A percentile compares a stretch with the other conserved stretches of the same genome.
phyloP scores from a whole-genome alignment of 495 filamentous ascomycete genomes.

The Penicillium coffeae region DNA sequence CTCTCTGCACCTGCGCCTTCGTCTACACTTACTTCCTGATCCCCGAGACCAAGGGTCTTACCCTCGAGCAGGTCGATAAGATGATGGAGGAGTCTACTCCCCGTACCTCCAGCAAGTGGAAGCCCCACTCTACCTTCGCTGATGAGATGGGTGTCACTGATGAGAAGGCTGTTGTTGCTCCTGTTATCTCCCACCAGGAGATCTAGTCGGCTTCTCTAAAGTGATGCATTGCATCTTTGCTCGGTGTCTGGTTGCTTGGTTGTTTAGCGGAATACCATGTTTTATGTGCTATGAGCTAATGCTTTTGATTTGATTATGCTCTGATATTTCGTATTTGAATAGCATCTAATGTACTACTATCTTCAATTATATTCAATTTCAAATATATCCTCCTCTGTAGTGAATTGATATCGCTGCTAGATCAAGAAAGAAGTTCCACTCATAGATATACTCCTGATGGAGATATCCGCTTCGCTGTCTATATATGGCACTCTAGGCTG shows the following conservation, averaged over 20 bases:
- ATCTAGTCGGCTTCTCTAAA: slow-evolving; percentile 18
- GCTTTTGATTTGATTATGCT: slow-evolving; percentile 4
- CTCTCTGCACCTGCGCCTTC: slow-evolving; percentile 60
- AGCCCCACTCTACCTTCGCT: slow-evolving; percentile 69
- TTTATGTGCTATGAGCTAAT: slow-evolving; percentile 2
- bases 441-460: too few species aligned
- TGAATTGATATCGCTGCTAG: too few species aligned
- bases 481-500: too few species aligned
- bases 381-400: neutral
- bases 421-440: too few species aligned
- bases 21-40: slow-evolving; percentile 78
- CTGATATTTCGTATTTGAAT: slow-evolving; percentile 6
- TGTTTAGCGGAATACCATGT: slow-evolving; percentile 17
- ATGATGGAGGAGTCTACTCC: slow-evolving; percentile 86
- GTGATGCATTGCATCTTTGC: neutral
- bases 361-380: slow-evolving; percentile 4
- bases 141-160: slow-evolving; percentile 56
- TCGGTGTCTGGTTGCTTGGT: neutral
- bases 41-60: slow-evolving; percentile 82
- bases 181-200: slow-evolving; percentile 32
- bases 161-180: slow-evolving; percentile 31
- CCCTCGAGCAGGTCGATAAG: slow-evolving; percentile 83
- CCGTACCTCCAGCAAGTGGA: slow-evolving; percentile 71
- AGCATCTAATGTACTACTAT: slow-evolving; percentile 14
- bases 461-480: too few species aligned